A percentile compares a stretch with the other conserved stretches of the same genome.
These are phyloP conservation scores for Plasmodium relictum DNA, from an alignment of 169 alveolate species.

Conservation along the genomic window DNA sequence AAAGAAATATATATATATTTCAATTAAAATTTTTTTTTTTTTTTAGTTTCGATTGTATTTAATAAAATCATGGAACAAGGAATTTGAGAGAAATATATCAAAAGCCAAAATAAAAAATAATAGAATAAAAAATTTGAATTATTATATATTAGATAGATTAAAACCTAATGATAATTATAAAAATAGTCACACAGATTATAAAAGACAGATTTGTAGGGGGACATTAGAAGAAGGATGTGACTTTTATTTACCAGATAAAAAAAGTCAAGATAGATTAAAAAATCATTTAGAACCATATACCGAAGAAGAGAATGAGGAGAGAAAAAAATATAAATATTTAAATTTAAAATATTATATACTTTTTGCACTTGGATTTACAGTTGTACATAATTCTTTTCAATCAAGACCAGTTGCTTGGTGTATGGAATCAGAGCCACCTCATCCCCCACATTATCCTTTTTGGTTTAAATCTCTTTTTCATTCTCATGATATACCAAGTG, in stretches of 20 bases:
- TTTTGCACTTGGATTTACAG: slow-evolving; percentile 89
- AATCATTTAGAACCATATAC: slow-evolving; percentile 89
- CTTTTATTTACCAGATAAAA: slow-evolving; percentile 85
- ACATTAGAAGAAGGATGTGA: slow-evolving; percentile 91
- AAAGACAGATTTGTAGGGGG: slow-evolving; percentile 90
- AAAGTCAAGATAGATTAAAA: slow-evolving; percentile 86
- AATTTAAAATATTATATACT: slow-evolving; percentile 86
- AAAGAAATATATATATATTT: not conserved
- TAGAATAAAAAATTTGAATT: slow-evolving; percentile 82
- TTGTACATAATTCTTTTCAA: slow-evolving; percentile 87
- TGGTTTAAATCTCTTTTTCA: slow-evolving; percentile 91
- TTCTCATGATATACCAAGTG: slow-evolving; percentile 91
- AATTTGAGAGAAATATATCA: slow-evolving; percentile 80
- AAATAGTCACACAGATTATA: slow-evolving; percentile 88
- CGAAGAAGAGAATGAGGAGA: slow-evolving; percentile 87
- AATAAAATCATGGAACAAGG: slow-evolving; percentile 87
- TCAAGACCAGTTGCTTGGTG: slow-evolving; percentile 93
- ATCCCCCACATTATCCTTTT: slow-evolving; percentile 90
- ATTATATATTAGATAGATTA: slow-evolving; percentile 84
- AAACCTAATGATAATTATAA: slow-evolving; percentile 85
- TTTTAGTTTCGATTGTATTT: slow-evolving; percentile 74
- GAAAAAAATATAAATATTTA: slow-evolving; percentile 85
- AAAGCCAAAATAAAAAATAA: slow-evolving; percentile 82
- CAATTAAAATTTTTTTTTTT: not conserved
- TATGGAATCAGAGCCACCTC: slow-evolving; percentile 89